Conservation (phyloP, 2,329 filamentous ascomycete species). For the Cryphonectria naterciae region DNA sequence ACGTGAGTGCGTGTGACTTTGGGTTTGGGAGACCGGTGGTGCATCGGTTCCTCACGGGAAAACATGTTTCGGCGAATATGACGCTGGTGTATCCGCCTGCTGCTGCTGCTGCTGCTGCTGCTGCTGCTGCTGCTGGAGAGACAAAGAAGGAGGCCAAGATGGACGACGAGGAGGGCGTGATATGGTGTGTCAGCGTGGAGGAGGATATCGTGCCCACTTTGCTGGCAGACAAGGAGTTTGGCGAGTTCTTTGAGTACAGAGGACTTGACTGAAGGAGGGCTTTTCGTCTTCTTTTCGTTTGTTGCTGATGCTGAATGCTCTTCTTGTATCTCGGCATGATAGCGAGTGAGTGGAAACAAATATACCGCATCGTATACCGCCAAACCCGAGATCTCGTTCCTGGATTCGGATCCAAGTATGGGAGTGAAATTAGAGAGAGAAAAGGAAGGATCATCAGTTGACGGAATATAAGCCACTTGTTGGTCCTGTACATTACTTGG, state of each 20-base stretch:
- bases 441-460: too few species aligned
- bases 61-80: constrained; percentile 34
- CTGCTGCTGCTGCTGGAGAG: too few species aligned
- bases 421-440: too few species aligned
- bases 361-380: not conserved
- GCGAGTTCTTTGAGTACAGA: constrained; percentile 41
- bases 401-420: not conserved
- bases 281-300: not conserved
- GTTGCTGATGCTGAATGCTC: not conserved
- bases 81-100: constrained; percentile 37
- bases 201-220: constrained; percentile 36
- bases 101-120: not conserved
- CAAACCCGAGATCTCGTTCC: not conserved
- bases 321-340: not conserved
- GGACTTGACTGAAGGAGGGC: constrained; percentile 35
- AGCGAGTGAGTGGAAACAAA: not conserved
- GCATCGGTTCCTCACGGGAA: constrained; percentile 37
- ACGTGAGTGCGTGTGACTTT: constrained; percentile 37
- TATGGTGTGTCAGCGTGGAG: constrained; percentile 40
- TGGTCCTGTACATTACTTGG: too few species aligned
- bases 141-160: not conserved
- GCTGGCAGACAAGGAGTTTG: constrained; percentile 40
- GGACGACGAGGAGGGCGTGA: constrained; percentile 39
- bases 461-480: too few species aligned
- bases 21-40: constrained; percentile 40